Base-by-base conservation (phyloP, 306 rosid species). In the Fragaria ananassa region DNA sequence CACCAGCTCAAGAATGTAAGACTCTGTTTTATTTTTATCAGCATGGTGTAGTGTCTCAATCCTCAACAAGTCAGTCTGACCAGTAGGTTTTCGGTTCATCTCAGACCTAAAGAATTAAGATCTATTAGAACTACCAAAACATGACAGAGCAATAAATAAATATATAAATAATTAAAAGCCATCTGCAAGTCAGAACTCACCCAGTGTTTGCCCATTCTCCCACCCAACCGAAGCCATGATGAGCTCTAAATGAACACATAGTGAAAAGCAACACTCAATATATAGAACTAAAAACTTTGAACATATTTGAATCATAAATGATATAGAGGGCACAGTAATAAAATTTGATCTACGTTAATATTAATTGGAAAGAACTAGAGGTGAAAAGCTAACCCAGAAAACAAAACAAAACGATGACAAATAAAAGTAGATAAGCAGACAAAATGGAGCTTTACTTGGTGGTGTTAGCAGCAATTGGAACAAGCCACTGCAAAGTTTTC, bases 161-260 rank as follows among this genome's bases (percentile, higher is more conserved):
- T 65, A 31, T 37, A 39, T 8, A 13, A 21, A 58, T 34, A 45
- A 76, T 65, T 27, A 29, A 62, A 39, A 17, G 53, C 21, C 68
- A 78, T 65, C 60, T 34, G 23, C 27, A 17, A 44, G 68, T 84
- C 15, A 44, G 46, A 60, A 80, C 97, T 84, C 74, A 96, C 99
- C 98, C 99, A 46, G 98, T 88, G 80, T 92, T 96, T 45, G 98
- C 99, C 99, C 97, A 96, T 86, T 93, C 99, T 87, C 98, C 99
- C 58, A 96, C 99, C 98, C 98, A 96, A 67, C 99, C 99, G 68
- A 89, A 93, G 82, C 98, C 94, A 83, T 96, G 97, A 86, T 93
- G 99, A 89, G 98, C 99, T 83, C 99, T 93, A 61, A 2, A 35
- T 29, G 23, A 51, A 34, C 56, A 56, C 41, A 64, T 56, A 10